Percentiles rank a stretch among this genome's conserved stretches.
These are phyloP conservation scores for Lactifluus rugatus DNA, from an alignment of 768 basidiomycete species.

Conservation along the genomic window DNA sequence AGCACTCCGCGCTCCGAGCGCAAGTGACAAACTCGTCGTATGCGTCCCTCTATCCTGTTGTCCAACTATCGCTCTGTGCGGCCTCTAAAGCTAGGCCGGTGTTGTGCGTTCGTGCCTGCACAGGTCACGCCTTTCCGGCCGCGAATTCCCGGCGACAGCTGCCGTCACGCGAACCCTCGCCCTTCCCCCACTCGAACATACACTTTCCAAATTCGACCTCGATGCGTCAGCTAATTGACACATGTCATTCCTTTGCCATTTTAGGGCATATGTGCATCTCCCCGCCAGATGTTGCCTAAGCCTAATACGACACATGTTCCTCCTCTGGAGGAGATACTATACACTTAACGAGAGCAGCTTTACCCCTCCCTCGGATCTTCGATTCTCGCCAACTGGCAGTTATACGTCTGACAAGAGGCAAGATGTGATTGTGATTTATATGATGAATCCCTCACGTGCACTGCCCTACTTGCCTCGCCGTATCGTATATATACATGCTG, in stretches of 20 bases:
- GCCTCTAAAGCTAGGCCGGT: background rate
- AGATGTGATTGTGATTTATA: background rate
- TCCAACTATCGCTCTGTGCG: background rate
- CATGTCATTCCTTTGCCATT: background rate
- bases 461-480: background rate
- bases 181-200: background rate
- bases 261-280: background rate
- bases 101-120: background rate
- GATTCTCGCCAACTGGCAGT: background rate
- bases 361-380: background rate
- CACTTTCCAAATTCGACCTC: constrained; percentile 4
- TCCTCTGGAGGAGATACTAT: background rate
- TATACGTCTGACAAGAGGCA: background rate
- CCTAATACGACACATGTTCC: background rate
- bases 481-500: background rate
- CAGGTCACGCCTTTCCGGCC: constrained; percentile 5
- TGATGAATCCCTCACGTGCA: background rate
- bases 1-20: background rate
- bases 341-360: background rate
- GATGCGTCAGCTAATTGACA: background rate
- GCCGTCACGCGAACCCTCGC: constrained; percentile 12
- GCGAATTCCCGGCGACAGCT: constrained; percentile 15
- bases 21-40: background rate
- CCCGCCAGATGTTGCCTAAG: background rate
- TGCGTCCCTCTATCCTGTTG: background rate